phyloP scores from a whole-genome alignment of 306 rosid species.

The Inga leiocalycina region DNA sequence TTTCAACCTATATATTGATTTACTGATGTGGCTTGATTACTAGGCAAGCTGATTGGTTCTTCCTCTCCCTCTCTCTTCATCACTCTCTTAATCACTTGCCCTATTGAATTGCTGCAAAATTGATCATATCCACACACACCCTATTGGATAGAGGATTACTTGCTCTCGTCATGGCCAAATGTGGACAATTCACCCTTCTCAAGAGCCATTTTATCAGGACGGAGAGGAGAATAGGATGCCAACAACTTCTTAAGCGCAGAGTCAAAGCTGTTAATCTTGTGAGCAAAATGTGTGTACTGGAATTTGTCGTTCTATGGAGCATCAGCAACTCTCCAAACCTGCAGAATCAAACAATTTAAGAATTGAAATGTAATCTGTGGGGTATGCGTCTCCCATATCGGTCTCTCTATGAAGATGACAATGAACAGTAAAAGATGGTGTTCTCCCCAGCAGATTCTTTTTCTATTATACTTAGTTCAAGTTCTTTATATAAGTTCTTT shows the following conservation, averaged over 20 bases:
- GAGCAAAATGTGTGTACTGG: slow-evolving; percentile 96
- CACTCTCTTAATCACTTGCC: too few species aligned
- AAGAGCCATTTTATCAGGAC: slow-evolving; percentile 90
- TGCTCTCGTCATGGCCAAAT: slow-evolving; percentile 82
- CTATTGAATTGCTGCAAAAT: too few species aligned
- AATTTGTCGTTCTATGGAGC: slow-evolving; percentile 73
- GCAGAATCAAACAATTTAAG: slow-evolving; percentile 33
- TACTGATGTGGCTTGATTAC: too few species aligned
- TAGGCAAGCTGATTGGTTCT: too few species aligned
- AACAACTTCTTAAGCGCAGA: slow-evolving; percentile 88
- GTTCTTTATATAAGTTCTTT: too few species aligned
- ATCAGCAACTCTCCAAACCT: slow-evolving; percentile 88
- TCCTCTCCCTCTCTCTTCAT: too few species aligned
- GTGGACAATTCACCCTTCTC: slow-evolving; percentile 84
- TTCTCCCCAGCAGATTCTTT: too few species aligned
- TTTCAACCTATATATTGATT: neutral
- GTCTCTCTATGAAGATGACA: too few species aligned
- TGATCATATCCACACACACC: too few species aligned
- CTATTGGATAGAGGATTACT: slow-evolving; percentile 34
- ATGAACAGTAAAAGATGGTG: too few species aligned
- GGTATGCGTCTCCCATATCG: neutral
- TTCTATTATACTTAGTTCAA: too few species aligned
- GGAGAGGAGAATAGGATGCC: slow-evolving; percentile 89
- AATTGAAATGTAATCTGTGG: neutral
- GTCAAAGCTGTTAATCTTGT: slow-evolving; percentile 87